phyloP scores from a whole-genome alignment of 1,284 basidiomycete genomes.

The Volvariella volvacea region DNA sequence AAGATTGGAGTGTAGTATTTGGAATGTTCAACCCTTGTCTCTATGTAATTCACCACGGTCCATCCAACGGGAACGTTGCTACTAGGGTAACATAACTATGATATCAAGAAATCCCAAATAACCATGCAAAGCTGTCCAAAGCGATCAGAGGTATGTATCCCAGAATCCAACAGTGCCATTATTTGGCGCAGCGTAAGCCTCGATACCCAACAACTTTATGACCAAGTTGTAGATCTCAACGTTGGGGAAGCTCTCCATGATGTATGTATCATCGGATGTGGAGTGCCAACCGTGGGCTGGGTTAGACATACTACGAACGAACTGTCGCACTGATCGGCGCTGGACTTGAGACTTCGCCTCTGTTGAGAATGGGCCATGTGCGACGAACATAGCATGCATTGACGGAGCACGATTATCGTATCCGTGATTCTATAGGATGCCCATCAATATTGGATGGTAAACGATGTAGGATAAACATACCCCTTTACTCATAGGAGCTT shows the following conservation, averaged over 20 bases:
- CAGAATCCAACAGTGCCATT: constrained; percentile 80
- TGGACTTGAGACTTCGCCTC: constrained; percentile 53
- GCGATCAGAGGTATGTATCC: constrained; percentile 60
- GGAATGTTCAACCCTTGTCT: too few species aligned
- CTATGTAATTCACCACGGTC: too few species aligned
- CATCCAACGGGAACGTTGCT: too few species aligned
- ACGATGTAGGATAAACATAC: constrained; percentile 37
- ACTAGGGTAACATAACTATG: too few species aligned
- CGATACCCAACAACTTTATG: constrained; percentile 67
- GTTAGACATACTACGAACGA: constrained; percentile 20
- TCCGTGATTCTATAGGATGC: constrained; percentile 58
- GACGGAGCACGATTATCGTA: constrained; percentile 72
- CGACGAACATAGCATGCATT: constrained; percentile 89
- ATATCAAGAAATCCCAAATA: too few species aligned
- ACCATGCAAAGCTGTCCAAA: not conserved
- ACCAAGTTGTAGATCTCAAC: constrained; percentile 83
- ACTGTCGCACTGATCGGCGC: constrained; percentile 11
- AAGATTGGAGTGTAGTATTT: too few species aligned
- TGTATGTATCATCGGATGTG: constrained; percentile 52
- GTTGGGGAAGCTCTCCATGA: constrained; percentile 78
- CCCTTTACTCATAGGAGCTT: constrained; percentile 65
- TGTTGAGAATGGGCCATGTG: constrained; percentile 78
- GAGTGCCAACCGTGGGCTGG: constrained; percentile 61
- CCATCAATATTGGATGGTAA: constrained; percentile 2
- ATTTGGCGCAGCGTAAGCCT: constrained; percentile 47